phyloP scores from a whole-genome alignment of 805 yeast species.

The Saccharomycopsis sp. region DNA sequence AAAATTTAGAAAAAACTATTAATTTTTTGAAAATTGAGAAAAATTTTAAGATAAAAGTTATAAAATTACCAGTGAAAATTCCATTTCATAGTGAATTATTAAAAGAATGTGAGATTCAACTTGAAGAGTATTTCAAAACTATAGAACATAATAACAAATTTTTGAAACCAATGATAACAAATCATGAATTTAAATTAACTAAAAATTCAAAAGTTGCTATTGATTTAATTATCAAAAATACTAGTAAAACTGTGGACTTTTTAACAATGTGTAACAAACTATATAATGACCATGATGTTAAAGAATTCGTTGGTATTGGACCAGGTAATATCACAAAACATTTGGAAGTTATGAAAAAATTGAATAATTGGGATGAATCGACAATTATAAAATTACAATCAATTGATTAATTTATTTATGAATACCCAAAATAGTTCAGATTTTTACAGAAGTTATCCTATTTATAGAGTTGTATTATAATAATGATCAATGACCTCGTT shows the following conservation, averaged over 20 bases:
- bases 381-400: too few relatives aligned
- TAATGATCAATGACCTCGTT: too few relatives aligned
- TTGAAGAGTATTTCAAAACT: slow-evolving; percentile 5
- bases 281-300: slow-evolving; percentile 6
- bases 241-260: slow-evolving; percentile 13
- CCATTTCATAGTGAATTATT: slow-evolving; percentile 15
- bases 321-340: slow-evolving; percentile 14
- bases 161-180: slow-evolving; percentile 7
- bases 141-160: slow-evolving; percentile 1
- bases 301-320: slow-evolving; percentile 7
- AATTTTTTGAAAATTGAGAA: background rate
- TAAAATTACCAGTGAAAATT: slow-evolving; percentile 10
- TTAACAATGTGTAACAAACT: slow-evolving; percentile 10
- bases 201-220: slow-evolving; percentile 5
- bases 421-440: too few relatives aligned
- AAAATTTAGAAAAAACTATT: background rate
- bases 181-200: slow-evolving; percentile 4
- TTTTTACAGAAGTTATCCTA: too few relatives aligned
- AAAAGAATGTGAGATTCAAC: slow-evolving; percentile 2
- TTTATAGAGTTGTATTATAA: too few relatives aligned
- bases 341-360: slow-evolving; percentile 1
- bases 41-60: slow-evolving; percentile 1
- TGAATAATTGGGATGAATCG: background rate
- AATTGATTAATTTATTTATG: too few relatives aligned
- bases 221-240: slow-evolving; percentile 8